Evolutionary conservation across 768 basidiomycete genomes (phyloP).

Genomic region (Pleurotus ostreatus): DNA sequence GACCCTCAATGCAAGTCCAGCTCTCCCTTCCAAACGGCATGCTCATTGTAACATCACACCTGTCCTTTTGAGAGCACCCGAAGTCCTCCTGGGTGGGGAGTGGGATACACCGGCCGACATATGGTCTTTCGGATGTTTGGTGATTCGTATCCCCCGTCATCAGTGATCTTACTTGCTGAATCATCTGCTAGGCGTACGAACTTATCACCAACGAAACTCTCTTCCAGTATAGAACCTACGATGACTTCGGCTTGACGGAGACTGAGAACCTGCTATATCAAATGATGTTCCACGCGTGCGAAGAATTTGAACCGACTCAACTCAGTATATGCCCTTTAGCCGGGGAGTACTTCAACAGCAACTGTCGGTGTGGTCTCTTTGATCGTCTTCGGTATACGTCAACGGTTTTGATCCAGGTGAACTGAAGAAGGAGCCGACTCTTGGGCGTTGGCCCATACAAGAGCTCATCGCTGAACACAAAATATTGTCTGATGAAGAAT

Average conservation of each 20-base stretch:
- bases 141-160: conserved; percentile 15
- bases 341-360: not conserved
- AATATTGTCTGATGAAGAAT: conserved; percentile 10
- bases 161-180: conserved; percentile 13
- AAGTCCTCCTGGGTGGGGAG: conserved; percentile 19
- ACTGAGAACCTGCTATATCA: not conserved
- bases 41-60: conserved; percentile 16
- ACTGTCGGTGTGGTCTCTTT: not conserved
- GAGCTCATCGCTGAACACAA: conserved; percentile 13
- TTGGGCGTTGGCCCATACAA: conserved; percentile 13
- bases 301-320: not conserved
- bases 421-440: conserved; percentile 13
- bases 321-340: not conserved
- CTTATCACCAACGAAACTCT: not conserved
- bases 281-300: not conserved
- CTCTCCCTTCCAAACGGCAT: too few species aligned
- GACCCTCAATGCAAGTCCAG: too few species aligned
- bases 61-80: conserved; percentile 22
- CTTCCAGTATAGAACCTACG: not conserved
- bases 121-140: conserved; percentile 28
- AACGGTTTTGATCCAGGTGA: conserved; percentile 11
- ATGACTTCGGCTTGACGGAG: not conserved
- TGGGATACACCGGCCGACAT: conserved; percentile 26
- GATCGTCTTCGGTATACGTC: conserved; percentile 1
- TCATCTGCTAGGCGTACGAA: conserved; percentile 11